Conservation (phyloP, 2,329 filamentous ascomycete species). For the Colletotrichum aenigma region DNA sequence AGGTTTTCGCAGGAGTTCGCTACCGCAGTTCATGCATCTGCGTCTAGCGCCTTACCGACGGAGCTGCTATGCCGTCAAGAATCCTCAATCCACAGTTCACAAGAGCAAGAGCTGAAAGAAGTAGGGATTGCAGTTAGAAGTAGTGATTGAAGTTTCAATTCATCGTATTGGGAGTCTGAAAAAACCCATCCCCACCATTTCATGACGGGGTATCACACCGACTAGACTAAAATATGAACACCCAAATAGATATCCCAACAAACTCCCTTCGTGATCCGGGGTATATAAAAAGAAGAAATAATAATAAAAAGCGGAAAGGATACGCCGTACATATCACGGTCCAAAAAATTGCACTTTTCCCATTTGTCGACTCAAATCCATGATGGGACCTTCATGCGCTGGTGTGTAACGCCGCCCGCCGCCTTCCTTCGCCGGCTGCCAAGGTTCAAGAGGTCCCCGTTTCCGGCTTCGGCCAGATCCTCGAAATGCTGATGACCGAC, state of each 20-base stretch:
- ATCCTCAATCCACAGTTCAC: no score
- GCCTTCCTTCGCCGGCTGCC: constrained; percentile 43
- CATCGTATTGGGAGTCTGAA: not conserved
- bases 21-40: no score
- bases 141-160: not conserved
- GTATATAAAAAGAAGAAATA: constrained; percentile 8
- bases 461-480: constrained; percentile 30
- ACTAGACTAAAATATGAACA: not conserved
- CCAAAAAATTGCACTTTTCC: not conserved
- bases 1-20: no score
- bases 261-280: constrained; percentile 16
- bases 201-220: not conserved
- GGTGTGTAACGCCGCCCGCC: constrained; percentile 11
- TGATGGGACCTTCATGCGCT: constrained; percentile 11
- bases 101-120: no score
- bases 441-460: constrained; percentile 36
- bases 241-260: not conserved
- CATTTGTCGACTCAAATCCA: not conserved
- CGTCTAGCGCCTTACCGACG: no score
- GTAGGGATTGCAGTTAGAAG: not conserved
- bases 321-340: not conserved
- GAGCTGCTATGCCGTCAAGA: no score
- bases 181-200: not conserved
- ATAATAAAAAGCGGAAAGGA: not conserved
- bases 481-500: constrained; percentile 71